These are phyloP conservation scores for Candida maltosa DNA, from an alignment of 805 yeast genomes.

Conservation along the genomic window DNA sequence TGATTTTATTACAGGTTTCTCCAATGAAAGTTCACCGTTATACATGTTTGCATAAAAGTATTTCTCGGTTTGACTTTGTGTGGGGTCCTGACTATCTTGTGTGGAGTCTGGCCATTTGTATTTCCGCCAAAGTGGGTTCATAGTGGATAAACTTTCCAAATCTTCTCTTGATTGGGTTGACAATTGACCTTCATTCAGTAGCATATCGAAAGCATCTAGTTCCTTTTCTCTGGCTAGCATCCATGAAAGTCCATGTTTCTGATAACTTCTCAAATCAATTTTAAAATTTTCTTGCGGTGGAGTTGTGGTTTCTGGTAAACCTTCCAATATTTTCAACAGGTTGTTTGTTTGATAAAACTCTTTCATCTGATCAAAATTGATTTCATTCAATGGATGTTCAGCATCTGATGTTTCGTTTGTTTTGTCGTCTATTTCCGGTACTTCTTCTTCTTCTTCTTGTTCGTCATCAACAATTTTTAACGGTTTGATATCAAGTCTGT, in stretches of 20 bases:
- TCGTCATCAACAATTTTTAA: slow-evolving; percentile 11
- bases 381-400: slow-evolving; percentile 26
- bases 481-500: slow-evolving; percentile 38
- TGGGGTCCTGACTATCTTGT: background rate
- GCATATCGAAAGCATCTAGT: slow-evolving; percentile 37
- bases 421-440: slow-evolving; percentile 1
- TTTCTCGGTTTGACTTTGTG: slow-evolving; percentile 11
- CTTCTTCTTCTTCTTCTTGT: slow-evolving; percentile 8
- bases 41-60: slow-evolving; percentile 74
- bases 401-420: too few relatives aligned
- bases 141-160: slow-evolving; percentile 44
- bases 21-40: slow-evolving; percentile 72
- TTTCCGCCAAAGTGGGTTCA: slow-evolving; percentile 85
- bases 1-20: slow-evolving; percentile 62
- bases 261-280: slow-evolving; percentile 68
- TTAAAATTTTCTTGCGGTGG: slow-evolving; percentile 47
- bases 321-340: slow-evolving; percentile 50
- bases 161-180: slow-evolving; percentile 23
- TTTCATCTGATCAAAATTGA: slow-evolving; percentile 70
- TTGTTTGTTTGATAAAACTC: slow-evolving; percentile 73
- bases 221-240: slow-evolving; percentile 79
- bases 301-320: slow-evolving; percentile 63
- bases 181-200: slow-evolving; percentile 18
- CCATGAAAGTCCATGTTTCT: slow-evolving; percentile 84
- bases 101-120: slow-evolving; percentile 61